phyloP scores from a whole-genome alignment of 164 flowering plant genomes.

The Kingdonia uniflora region DNA sequence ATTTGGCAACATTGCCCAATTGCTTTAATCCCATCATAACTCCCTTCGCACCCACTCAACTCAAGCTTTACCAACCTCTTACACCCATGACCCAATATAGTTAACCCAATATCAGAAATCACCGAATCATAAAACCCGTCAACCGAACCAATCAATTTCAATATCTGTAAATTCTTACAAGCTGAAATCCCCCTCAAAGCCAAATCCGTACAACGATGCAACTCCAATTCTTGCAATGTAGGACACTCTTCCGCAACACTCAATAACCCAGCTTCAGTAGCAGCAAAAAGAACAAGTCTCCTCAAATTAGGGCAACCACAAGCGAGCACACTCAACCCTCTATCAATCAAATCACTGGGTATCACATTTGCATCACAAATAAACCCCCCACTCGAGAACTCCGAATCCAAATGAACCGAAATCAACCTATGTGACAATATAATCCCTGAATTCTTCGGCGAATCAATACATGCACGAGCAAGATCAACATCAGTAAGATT shows the following conservation, averaged over 20 bases:
- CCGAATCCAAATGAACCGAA: constrained; percentile 31
- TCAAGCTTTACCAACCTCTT: constrained; percentile 79
- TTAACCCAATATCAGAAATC: constrained; percentile 79
- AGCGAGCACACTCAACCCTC: constrained; percentile 49
- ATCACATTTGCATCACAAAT: constrained; percentile 23
- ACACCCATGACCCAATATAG: constrained; percentile 87
- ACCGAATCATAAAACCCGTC: constrained; percentile 53
- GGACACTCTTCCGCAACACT: constrained; percentile 62
- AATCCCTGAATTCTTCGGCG: constrained; percentile 22
- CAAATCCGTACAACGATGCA: constrained; percentile 63
- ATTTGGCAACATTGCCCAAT: constrained; percentile 85
- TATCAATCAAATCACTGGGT: constrained; percentile 30
- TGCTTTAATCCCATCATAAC: constrained; percentile 87
- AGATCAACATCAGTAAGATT: constrained; percentile 43
- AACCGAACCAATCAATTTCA: constrained; percentile 53
- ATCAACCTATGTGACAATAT: constrained; percentile 26
- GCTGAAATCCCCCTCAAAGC: constrained; percentile 56
- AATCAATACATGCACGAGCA: constrained; percentile 22
- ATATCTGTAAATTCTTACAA: constrained; percentile 62
- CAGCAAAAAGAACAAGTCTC: constrained; percentile 44
- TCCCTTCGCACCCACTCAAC: constrained; percentile 83
- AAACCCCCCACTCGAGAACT: constrained; percentile 13
- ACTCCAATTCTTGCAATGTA: constrained; percentile 72
- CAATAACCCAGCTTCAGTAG: constrained; percentile 50
- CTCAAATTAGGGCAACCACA: constrained; percentile 64